A percentile compares a stretch with the other conserved stretches of the same genome.
Evolutionary conservation across 2,329 filamentous ascomycete genomes (phyloP).

Genomic region (Alternaria burnsii): DNA sequence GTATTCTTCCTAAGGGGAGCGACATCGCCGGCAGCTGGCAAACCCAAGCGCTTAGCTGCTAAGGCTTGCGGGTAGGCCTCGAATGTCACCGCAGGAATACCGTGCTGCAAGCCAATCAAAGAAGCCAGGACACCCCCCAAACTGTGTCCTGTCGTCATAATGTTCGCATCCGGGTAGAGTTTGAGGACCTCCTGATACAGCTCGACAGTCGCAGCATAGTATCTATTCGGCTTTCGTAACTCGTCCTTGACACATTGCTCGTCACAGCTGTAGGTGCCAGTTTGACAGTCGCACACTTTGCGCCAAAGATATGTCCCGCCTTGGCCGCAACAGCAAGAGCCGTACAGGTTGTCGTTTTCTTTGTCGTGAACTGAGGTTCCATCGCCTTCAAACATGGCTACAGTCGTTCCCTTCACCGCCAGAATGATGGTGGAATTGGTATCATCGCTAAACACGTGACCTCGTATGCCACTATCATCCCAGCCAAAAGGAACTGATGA

Average conservation of each 20-base stretch:
- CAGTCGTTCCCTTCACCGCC: slow-evolving; percentile 47
- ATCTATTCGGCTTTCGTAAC: slow-evolving; percentile 42
- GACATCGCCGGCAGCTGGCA: slow-evolving; percentile 40
- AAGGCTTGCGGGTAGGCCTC: slow-evolving; percentile 49
- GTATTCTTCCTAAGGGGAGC: slow-evolving; percentile 45
- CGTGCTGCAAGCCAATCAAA: slow-evolving; percentile 45
- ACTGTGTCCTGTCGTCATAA: slow-evolving; percentile 48
- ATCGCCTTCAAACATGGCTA: slow-evolving; percentile 49
- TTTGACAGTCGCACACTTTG: slow-evolving; percentile 47
- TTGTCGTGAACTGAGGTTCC: slow-evolving; percentile 49
- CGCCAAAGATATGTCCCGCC: slow-evolving; percentile 48
- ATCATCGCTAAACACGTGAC: slow-evolving; percentile 47
- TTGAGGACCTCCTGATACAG: slow-evolving; percentile 45
- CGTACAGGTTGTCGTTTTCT: slow-evolving; percentile 50
- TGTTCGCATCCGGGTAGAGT: slow-evolving; percentile 45
- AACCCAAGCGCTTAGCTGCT: slow-evolving; percentile 45
- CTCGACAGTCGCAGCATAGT: slow-evolving; percentile 45
- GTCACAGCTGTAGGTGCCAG: slow-evolving; percentile 47
- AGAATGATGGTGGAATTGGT: slow-evolving; percentile 46
- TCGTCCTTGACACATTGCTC: slow-evolving; percentile 46
- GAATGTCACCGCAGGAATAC: slow-evolving; percentile 45
- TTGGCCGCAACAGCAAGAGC: slow-evolving; percentile 49
- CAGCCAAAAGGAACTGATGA: slow-evolving; percentile 47
- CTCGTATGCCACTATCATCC: slow-evolving; percentile 49
- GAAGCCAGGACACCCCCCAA: slow-evolving; percentile 48